Evolutionary conservation across 148 eudicot species (phyloP).

Genomic region (Nepenthes gracilis): DNA sequence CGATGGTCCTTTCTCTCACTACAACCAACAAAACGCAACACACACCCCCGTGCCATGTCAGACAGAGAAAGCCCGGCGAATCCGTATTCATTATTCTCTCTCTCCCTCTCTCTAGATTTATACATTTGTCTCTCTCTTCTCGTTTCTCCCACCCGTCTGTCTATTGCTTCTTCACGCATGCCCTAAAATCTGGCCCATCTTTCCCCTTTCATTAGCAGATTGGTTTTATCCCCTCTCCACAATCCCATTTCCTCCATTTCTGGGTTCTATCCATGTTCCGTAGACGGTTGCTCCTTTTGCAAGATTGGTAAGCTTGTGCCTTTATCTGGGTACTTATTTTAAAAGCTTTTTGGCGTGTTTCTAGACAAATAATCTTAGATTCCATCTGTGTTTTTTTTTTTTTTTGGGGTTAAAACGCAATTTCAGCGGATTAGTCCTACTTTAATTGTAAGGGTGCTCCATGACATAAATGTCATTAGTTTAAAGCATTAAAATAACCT

Average conservation of each 20-base stretch:
- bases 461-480: too few species aligned
- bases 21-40: constrained; percentile 1
- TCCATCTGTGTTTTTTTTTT: constrained; percentile 7
- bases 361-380: constrained; percentile 3
- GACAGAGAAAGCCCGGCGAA: constrained; percentile 22
- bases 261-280: constrained; percentile 1
- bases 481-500: too few species aligned
- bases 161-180: constrained; percentile 13
- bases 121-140: constrained; percentile 11
- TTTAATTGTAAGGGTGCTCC: neutral
- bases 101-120: constrained; percentile 13
- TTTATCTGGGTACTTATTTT: constrained; percentile 2
- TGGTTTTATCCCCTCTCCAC: neutral
- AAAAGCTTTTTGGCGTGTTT: neutral
- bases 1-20: constrained; percentile 7
- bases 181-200: constrained; percentile 19
- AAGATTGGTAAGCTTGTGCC: constrained; percentile 14
- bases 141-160: constrained; percentile 15
- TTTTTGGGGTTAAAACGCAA: neutral
- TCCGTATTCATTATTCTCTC: constrained; percentile 20
- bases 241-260: constrained; percentile 2
- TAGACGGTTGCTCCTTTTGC: constrained; percentile 9
- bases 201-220: neutral
- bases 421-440: constrained; percentile 9
- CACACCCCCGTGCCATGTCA: constrained; percentile 25